Percentiles rank a stretch among this genome's conserved stretches.
These are phyloP conservation scores for Warburgia ugandensis DNA, from an alignment of 164 flowering plant species.

Conservation along the genomic window DNA sequence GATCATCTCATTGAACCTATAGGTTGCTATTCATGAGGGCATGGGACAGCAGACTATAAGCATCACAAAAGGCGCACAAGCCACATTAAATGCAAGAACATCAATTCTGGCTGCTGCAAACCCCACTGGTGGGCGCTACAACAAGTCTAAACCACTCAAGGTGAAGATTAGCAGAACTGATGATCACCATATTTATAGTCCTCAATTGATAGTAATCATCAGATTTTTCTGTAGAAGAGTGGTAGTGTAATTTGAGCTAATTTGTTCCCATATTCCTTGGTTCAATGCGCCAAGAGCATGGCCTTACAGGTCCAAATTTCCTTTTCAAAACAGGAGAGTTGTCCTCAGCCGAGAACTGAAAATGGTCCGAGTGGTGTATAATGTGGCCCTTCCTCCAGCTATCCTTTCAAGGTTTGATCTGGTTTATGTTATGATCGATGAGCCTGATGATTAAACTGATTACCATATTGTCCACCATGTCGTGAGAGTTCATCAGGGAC, in stretches of 20 bases:
- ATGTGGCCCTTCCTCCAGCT: constrained; percentile 98
- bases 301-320: no score
- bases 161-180: constrained; percentile 21
- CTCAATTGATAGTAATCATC: no score
- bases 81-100: constrained; percentile 92
- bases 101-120: constrained; percentile 97
- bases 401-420: constrained; percentile 98
- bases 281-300: no score
- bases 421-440: constrained; percentile 95
- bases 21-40: constrained; percentile 99
- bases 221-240: no score
- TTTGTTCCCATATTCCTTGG: no score
- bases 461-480: constrained; percentile 93
- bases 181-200: no score
- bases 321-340: no score
- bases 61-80: constrained; percentile 96
- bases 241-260: no score
- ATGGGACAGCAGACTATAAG: constrained; percentile 99
- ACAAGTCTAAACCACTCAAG: constrained; percentile 89
- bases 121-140: constrained; percentile 95
- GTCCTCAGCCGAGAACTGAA: no score
- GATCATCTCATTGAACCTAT: constrained; percentile 12
- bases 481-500: constrained; percentile 92
- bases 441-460: constrained; percentile 92
- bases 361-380: constrained; percentile 46